Base-by-base conservation (phyloP, 257 asterid species). In the Solanum sitiens region DNA sequence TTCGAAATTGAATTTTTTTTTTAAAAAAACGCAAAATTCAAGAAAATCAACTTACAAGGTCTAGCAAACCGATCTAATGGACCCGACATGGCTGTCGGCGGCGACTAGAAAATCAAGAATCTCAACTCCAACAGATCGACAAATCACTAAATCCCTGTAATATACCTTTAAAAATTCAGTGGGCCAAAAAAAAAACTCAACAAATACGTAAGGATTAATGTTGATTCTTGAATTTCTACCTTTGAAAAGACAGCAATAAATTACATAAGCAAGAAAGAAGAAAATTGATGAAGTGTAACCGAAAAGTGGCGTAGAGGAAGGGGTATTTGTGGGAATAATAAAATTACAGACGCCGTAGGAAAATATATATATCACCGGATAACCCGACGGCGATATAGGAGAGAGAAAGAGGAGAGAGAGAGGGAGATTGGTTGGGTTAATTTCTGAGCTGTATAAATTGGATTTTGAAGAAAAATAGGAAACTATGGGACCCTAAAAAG, bases 61-160 rank as follows among this genome's bases (percentile, higher is more conserved):
- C 95, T 93, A 47, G 98, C 97, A 88, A 96, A 93, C 65, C 97
- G 95, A 90, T 96, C 99, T 92, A 96, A 89, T 44, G 98, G 99
- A 87, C 99, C 99, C 35, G 99, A 95, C 98, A 95, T 95, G 83
- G 87, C 88, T 88, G 88, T 53, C 67, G 82, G 32, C 67, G 82
- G 32, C 23, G 47, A 87, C 83, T 83, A 74, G 79, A 80, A 47
- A 73, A 44, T 50, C 91, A 85, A 87, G 72, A 83, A 91, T 83
- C 32, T 90, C 83, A 90, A 87, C 77, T 87, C 84, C 76, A 32
- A 39, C 13, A 7, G 65, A 79, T 40, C 59, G 33, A 23, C 21
- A 73, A 33, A 30, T 40, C 12, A 25, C 39, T 13, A 42, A n/a
- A n/a, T 45, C 14, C 84, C 40, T 79, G 84, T 23, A 84, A 84